Evolutionary conservation across 1,284 basidiomycete species (phyloP), one percentile per base, ranked within the genome.

Genomic region (Retiboletus flavoniger): DNA sequence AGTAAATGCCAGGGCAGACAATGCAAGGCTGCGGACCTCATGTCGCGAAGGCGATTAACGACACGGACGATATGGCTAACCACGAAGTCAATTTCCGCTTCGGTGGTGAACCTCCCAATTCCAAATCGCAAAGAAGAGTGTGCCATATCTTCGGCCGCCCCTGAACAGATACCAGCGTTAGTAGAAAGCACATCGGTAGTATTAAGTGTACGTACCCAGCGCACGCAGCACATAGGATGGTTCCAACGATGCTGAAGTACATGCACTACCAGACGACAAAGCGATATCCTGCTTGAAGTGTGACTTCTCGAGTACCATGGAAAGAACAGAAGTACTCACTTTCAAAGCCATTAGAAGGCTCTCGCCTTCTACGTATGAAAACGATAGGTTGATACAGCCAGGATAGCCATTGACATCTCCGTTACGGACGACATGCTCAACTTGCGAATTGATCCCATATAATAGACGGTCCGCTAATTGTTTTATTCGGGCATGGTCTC

Each of bases 91-190:
- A 99, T 82, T 75, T 99, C 97, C 16, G 89, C 92, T 71, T 98
- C 94, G 3, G 97, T 99, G 7, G 97, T 99, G 76, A 99, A 99
- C 29, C 97, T 86, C 35, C 97, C 97, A 60, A 99, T 92, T 50
- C 97, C 97, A 74, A 99, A 99, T 40, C 97, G 89, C 50, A 99
- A 80, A 16, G 94, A 97, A 11, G 95, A 98, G 72, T 99, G 97
- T 0, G 97, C 97, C 91, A 98, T 98, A 68, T 98, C 97, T 72
- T 99, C 97, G 29, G 95, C 92, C 41, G 95, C 91, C 61, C 94
- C 89, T 88, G 55, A 43, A 45, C 45, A 53, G 48, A 59, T 47
- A 42, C 53, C 31, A 31, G 43, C 10, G 52, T 54, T 35, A 17
- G 26, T 41, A 47, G 36, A 50, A 53, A 45, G 35, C 19, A 19